A percentile compares a stretch with the other conserved stretches of the same genome.
These are phyloP conservation scores for Phycomyces blakesleeanus DNA, from an alignment of 192 early-diverging fungal genomes.

Conservation along the genomic window DNA sequence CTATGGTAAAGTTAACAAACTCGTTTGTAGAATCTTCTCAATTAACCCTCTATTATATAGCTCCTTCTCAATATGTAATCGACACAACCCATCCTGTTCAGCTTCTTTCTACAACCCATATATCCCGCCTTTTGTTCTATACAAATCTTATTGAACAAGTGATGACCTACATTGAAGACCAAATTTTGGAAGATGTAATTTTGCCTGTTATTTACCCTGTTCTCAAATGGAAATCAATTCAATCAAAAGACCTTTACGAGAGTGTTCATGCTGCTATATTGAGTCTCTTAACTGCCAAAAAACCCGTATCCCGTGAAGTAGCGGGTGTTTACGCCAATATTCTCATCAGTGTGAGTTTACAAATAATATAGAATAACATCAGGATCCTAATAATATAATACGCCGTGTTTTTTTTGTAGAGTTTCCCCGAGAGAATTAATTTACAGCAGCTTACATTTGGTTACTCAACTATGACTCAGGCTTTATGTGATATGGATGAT, in stretches of 20 bases:
- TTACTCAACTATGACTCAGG: slow-evolving; percentile 47
- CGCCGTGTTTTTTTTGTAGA: slow-evolving; percentile 24
- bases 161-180: slow-evolving; percentile 40
- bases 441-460: slow-evolving; percentile 45
- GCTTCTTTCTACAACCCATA: slow-evolving; percentile 24
- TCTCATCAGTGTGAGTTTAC: slow-evolving; percentile 35
- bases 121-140: slow-evolving; percentile 42
- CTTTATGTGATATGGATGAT: slow-evolving; percentile 47
- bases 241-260: slow-evolving; percentile 45
- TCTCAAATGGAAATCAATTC: slow-evolving; percentile 28
- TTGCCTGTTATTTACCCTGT: slow-evolving; percentile 44
- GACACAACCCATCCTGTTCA: slow-evolving; percentile 5
- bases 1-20: slow-evolving; percentile 11
- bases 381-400: background rate
- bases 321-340: slow-evolving; percentile 46
- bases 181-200: slow-evolving; percentile 40
- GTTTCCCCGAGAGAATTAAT: slow-evolving; percentile 44
- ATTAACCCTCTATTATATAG: background rate
- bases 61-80: background rate
- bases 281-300: slow-evolving; percentile 43
- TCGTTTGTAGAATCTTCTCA: no score
- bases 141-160: slow-evolving; percentile 48
- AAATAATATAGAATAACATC: background rate
- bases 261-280: slow-evolving; percentile 48
- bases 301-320: slow-evolving; percentile 43